Evolutionary conservation across 2,329 filamentous ascomycete species (phyloP), one percentile per base, ranked within the genome.

Genomic region (Thielaviopsis punctulata): DNA sequence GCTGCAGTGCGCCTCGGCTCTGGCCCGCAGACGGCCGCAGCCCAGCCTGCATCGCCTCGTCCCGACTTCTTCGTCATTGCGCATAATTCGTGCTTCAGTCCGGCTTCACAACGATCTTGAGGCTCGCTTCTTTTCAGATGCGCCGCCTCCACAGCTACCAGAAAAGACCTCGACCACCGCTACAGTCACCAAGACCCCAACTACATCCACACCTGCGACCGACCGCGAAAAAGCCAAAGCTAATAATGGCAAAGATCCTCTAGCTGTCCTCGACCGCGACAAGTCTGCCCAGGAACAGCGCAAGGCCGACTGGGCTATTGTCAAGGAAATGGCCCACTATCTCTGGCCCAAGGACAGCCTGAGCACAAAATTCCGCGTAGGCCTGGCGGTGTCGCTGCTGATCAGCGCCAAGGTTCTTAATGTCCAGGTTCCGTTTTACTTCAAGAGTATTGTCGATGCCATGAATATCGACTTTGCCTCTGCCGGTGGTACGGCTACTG

Each of bases 341-440:
- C 71, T 98, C 21, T 98, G 92, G 92, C 92, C 92, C 21, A 94
- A 92, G 70, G 80, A 89, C 65, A 81, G 81, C 52, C 57, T 65
- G 47, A 63, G 63, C 44, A 93, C 88, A 3, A 86, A 93, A 64
- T 69, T 89, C 57, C 81, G 92, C 57, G 92, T 98, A 30, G 78
- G 84, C 10, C 69, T 94, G 47, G 88, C 90, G n/a, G 75, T 98
- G 3, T 79, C 75, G 7, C 69, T 98, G 57, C 74, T 98, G 36
- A 69, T 98, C 21, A 86, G 89, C 55, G 87, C 88, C 63, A 98
- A 98, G 74, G 79, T 94, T 48, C 73, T 98, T 62, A 98, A 96
- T 65, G 92, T 98, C 15, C 88, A 98, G 69, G 87, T 98, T 46
- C 92, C 92, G 0, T 98, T 98, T 64, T 98, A 95, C 72, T 98